A percentile compares a stretch with the other conserved stretches of the same genome.
Evolutionary conservation across 306 rosid genomes (phyloP).

Genomic region (Castanopsis chinensis): DNA sequence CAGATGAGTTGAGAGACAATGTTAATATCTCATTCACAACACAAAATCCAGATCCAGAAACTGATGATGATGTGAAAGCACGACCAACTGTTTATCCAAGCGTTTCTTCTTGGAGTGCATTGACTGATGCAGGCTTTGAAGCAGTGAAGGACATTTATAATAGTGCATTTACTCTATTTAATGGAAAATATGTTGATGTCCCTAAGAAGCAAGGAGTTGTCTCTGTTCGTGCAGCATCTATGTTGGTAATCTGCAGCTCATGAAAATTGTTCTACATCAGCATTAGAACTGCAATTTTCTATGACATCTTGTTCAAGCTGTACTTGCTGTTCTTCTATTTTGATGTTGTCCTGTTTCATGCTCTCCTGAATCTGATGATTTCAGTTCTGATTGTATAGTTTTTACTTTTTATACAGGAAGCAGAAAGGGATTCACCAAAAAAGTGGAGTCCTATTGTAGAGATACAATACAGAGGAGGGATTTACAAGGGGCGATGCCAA

Average conservation of each 20-base stretch:
- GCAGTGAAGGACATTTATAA: conserved; percentile 59
- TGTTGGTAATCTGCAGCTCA: conserved; percentile 63
- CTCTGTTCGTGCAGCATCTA: conserved; percentile 87
- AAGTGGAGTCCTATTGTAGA: conserved; percentile 87
- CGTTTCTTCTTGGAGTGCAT: conserved; percentile 45
- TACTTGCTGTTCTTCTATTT: neutral
- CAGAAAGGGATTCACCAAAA: conserved; percentile 86
- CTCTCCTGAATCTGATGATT: conserved; percentile 10
- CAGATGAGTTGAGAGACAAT: conserved; percentile 57
- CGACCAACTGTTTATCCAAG: conserved; percentile 27
- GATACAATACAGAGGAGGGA: conserved; percentile 87
- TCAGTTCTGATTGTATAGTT: conserved; percentile 18
- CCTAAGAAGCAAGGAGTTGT: conserved; percentile 69
- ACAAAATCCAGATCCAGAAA: conserved; percentile 37
- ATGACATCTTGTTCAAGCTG: too few relatives aligned
- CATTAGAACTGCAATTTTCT: too few relatives aligned
- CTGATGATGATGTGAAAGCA: conserved; percentile 36
- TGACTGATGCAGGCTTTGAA: conserved; percentile 58
- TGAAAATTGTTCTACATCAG: conserved; percentile 4
- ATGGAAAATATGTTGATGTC: conserved; percentile 51
- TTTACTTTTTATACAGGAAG: conserved; percentile 54
- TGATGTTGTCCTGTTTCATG: conserved; percentile 3
- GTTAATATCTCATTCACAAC: conserved; percentile 31
- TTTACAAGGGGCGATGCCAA: conserved; percentile 85
- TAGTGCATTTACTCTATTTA: conserved; percentile 52